Evolutionary conservation across 2,329 filamentous ascomycete species (phyloP).

Genomic region (Cercospora sp.): DNA sequence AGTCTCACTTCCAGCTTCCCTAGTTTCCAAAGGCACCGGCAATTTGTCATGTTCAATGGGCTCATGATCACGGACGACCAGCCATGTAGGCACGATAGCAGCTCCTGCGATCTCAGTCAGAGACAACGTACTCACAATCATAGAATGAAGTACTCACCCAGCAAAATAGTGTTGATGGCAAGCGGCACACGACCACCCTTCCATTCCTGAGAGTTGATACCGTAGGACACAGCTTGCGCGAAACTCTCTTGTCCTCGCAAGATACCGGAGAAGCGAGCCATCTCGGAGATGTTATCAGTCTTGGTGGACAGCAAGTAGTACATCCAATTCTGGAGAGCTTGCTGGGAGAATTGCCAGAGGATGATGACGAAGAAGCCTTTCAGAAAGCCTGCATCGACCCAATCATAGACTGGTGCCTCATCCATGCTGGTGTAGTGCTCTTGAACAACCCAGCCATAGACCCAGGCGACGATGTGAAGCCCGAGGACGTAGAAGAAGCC

Average conservation of each 20-base stretch:
- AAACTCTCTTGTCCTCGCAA: conserved; percentile 50
- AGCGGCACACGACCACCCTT: conserved; percentile 47
- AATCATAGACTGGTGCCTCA: conserved; percentile 47
- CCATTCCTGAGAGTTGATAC: conserved; percentile 48
- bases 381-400: conserved; percentile 46
- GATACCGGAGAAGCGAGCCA: conserved; percentile 47
- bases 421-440: conserved; percentile 48
- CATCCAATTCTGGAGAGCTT: conserved; percentile 57
- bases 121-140: not conserved
- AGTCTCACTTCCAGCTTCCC: not conserved
- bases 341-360: conserved; percentile 53
- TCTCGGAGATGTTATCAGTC: conserved; percentile 58
- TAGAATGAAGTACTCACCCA: conserved; percentile 22
- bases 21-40: not conserved
- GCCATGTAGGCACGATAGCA: conserved; percentile 37
- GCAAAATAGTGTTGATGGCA: conserved; percentile 41
- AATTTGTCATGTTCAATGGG: conserved; percentile 27
- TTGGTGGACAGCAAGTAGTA: conserved; percentile 58
- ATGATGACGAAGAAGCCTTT: conserved; percentile 53
- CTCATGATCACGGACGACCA: conserved; percentile 36
- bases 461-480: conserved; percentile 49
- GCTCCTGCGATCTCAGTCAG: conserved; percentile 20
- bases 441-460: conserved; percentile 51
- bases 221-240: conserved; percentile 47
- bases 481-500: conserved; percentile 46